Evolutionary conservation across 129 eudicot genomes (phyloP).

Genomic region (Saussurea involucrata): DNA sequence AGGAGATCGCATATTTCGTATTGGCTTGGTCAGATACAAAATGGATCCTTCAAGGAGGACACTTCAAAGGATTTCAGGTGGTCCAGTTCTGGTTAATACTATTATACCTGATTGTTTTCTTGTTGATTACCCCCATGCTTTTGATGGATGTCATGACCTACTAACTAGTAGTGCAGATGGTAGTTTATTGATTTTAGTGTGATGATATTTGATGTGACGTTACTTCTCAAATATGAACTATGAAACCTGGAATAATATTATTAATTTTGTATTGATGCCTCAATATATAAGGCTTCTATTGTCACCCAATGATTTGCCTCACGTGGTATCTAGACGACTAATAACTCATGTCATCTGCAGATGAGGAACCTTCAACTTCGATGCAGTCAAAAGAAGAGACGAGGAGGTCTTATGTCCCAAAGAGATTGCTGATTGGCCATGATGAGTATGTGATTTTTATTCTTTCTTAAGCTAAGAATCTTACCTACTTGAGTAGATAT

Average conservation of each 20-base stretch:
- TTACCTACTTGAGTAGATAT: background rate
- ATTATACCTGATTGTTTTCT: background rate
- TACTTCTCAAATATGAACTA: background rate
- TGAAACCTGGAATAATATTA: no score
- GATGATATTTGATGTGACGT: background rate
- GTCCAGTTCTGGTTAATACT: slow-evolving; percentile 24
- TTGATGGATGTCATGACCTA: background rate
- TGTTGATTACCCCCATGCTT: background rate
- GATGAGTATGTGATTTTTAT: slow-evolving; percentile 69
- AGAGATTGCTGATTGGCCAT: slow-evolving; percentile 70
- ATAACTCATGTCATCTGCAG: slow-evolving; percentile 39
- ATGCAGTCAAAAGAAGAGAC: slow-evolving; percentile 39
- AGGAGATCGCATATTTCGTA: slow-evolving; percentile 84
- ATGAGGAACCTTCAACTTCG: slow-evolving; percentile 44
- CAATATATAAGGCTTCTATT: background rate
- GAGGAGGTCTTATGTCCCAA: slow-evolving; percentile 69
- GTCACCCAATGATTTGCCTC: background rate
- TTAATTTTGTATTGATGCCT: background rate
- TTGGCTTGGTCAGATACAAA: slow-evolving; percentile 78
- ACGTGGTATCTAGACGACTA: background rate
- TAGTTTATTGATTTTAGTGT: background rate
- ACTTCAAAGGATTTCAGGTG: slow-evolving; percentile 88
- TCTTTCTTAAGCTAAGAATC: slow-evolving; percentile 8
- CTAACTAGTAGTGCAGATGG: background rate
- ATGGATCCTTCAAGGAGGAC: slow-evolving; percentile 87